These are phyloP conservation scores for Cytospora chrysosperma DNA, from an alignment of 2,329 filamentous ascomycete species.

Conservation along the genomic window DNA sequence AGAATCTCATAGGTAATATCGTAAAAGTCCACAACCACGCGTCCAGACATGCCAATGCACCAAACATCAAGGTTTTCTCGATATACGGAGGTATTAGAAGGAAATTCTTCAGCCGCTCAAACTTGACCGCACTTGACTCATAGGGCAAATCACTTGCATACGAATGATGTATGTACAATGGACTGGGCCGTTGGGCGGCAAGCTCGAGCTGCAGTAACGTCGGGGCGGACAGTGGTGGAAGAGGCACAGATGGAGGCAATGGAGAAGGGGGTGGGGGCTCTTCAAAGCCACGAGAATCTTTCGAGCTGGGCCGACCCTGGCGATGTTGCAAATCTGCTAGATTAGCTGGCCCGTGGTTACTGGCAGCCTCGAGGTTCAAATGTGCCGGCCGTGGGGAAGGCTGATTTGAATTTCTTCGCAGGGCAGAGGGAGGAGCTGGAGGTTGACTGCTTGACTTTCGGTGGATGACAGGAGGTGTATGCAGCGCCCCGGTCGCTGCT, in stretches of 20 bases:
- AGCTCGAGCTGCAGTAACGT: slow-evolving; percentile 65
- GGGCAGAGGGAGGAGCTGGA: slow-evolving; percentile 31
- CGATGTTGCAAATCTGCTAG: slow-evolving; percentile 7
- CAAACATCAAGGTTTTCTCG: slow-evolving; percentile 84
- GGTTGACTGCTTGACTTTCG: slow-evolving; percentile 35
- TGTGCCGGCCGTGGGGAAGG: slow-evolving; percentile 43
- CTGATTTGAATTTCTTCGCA: slow-evolving; percentile 52
- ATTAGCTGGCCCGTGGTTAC: slow-evolving; percentile 27
- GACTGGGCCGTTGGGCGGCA: slow-evolving; percentile 60
- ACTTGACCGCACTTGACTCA: slow-evolving; percentile 88
- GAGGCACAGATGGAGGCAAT: slow-evolving; percentile 55
- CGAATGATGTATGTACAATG: slow-evolving; percentile 64
- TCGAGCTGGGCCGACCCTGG: slow-evolving; percentile 2
- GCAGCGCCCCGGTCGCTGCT: slow-evolving; percentile 42
- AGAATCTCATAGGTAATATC: slow-evolving; percentile 85
- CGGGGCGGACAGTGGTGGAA: slow-evolving; percentile 66
- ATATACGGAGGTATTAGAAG: slow-evolving; percentile 77
- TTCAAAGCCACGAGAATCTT: slow-evolving; percentile 29
- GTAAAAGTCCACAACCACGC: slow-evolving; percentile 97
- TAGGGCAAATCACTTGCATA: slow-evolving; percentile 66
- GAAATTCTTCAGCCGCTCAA: slow-evolving; percentile 88
- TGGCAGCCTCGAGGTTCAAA: slow-evolving; percentile 41
- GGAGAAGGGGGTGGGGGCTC: slow-evolving; percentile 41
- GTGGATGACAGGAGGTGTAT: slow-evolving; percentile 52
- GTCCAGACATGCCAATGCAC: slow-evolving; percentile 86